Conservation (phyloP, 805 yeast species). For the Yamadazyma ubonensis region DNA sequence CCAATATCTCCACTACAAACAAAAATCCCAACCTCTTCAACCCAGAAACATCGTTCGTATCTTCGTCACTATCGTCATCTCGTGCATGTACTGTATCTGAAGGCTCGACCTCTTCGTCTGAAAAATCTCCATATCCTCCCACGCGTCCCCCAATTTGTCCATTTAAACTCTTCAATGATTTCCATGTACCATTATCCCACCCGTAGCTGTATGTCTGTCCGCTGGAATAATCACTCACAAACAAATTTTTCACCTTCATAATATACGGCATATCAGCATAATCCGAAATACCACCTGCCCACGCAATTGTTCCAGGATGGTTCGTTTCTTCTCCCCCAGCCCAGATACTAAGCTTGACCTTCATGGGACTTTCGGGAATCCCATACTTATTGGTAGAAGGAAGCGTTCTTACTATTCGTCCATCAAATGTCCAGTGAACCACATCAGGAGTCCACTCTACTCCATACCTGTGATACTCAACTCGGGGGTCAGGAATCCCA, state of each 20-base stretch:
- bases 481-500: constrained; percentile 24
- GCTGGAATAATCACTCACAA: constrained; percentile 27
- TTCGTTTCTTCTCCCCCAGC: constrained; percentile 41
- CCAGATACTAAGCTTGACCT: constrained; percentile 38
- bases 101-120: not conserved
- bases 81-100: not conserved
- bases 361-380: constrained; percentile 38
- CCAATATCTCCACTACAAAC: not conserved
- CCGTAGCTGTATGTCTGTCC: constrained; percentile 33
- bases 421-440: constrained; percentile 33
- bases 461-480: constrained; percentile 27
- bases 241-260: constrained; percentile 27
- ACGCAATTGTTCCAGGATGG: constrained; percentile 34
- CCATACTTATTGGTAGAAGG: constrained; percentile 23
- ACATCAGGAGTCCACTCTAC: constrained; percentile 37
- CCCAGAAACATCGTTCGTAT: not conserved
- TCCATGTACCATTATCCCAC: constrained; percentile 12
- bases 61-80: not conserved
- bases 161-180: constrained; percentile 1
- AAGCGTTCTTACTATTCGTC: constrained; percentile 24
- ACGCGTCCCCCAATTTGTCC: constrained; percentile 13
- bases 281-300: constrained; percentile 42
- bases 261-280: constrained; percentile 30
- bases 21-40: not conserved
- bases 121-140: not conserved